Conservation (phyloP, 1,284 basidiomycete species). For the Ceratobasidium sp. region DNA sequence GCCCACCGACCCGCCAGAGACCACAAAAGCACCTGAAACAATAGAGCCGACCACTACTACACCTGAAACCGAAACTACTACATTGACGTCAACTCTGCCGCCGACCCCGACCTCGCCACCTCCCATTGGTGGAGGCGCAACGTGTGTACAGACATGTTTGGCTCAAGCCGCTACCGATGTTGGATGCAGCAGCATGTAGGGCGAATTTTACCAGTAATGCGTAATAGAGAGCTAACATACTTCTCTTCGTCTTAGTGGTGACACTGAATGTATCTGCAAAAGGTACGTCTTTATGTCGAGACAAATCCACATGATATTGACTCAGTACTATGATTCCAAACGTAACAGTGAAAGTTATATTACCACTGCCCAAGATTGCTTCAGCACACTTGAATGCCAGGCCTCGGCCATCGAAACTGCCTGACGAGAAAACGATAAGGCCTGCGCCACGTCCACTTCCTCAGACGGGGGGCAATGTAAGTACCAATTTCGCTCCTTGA, state of each 20-base stretch:
- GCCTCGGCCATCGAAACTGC: neutral
- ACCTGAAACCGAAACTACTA: no score
- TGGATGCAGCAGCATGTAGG: slow-evolving; percentile 14
- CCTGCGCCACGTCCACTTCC: no score
- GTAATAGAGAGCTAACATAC: neutral
- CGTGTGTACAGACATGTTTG: slow-evolving; percentile 19
- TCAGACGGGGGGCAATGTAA: no score
- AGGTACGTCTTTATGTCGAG: no score
- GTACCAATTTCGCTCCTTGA: no score
- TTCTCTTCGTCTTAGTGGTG: neutral
- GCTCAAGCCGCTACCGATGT: neutral
- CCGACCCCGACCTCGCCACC: no score
- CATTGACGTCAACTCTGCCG: no score
- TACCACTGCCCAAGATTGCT: neutral
- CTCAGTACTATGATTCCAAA: neutral
- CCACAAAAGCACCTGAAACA: no score
- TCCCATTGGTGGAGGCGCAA: slow-evolving; percentile 15
- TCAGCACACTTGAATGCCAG: neutral
- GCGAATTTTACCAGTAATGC: no score
- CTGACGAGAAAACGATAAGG: neutral
- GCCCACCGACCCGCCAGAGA: no score
- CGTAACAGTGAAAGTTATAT: slow-evolving; percentile 5
- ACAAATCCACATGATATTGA: no score
- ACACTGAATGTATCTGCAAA: slow-evolving; percentile 13
- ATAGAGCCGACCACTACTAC: no score